Evolutionary conservation across 2,329 filamentous ascomycete genomes (phyloP).

Genomic region (Pseudogymnoascus sp.): DNA sequence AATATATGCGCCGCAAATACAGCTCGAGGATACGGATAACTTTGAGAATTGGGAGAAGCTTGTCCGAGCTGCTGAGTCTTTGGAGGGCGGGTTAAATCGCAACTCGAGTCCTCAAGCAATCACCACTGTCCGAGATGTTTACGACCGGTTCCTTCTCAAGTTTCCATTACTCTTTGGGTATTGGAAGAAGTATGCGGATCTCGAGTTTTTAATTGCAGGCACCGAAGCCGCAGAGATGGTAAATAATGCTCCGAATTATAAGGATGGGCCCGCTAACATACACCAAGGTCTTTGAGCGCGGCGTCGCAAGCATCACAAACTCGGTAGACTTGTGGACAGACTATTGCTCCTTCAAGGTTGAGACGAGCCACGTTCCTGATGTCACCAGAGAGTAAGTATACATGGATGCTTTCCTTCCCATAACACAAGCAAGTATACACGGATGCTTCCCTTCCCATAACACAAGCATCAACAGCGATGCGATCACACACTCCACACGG

Average conservation of each 20-base stretch:
- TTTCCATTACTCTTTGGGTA: constrained; percentile 96
- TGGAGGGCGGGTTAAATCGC: constrained; percentile 89
- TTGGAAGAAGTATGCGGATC: constrained; percentile 98
- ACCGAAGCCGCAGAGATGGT: constrained; percentile 98
- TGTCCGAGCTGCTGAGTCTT: constrained; percentile 68
- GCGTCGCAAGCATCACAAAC: constrained; percentile 83
- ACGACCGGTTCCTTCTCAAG: constrained; percentile 87
- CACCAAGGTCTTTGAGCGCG: constrained; percentile 80
- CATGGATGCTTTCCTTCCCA: constrained; percentile 57
- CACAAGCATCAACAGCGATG: constrained; percentile 36
- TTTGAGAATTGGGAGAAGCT: constrained; percentile 95
- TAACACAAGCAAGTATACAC: constrained; percentile 66
- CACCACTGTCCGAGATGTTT: constrained; percentile 74
- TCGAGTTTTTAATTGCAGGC: constrained; percentile 93
- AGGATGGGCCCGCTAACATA: constrained; percentile 20
- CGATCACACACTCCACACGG: constrained; percentile 19
- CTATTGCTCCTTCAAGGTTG: constrained; percentile 96
- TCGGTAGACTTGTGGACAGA: constrained; percentile 97
- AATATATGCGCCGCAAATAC: constrained; percentile 12
- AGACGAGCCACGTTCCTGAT: constrained; percentile 89
- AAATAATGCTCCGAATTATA: constrained; percentile 24
- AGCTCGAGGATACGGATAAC: constrained; percentile 64
- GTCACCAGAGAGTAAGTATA: constrained; percentile 99
- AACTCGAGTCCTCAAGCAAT: constrained; percentile 95
- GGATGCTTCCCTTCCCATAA: constrained; percentile 60